Base-by-base conservation (phyloP, 371 early-diverging fungal species). In the Synchytrium microbalum region DNA sequence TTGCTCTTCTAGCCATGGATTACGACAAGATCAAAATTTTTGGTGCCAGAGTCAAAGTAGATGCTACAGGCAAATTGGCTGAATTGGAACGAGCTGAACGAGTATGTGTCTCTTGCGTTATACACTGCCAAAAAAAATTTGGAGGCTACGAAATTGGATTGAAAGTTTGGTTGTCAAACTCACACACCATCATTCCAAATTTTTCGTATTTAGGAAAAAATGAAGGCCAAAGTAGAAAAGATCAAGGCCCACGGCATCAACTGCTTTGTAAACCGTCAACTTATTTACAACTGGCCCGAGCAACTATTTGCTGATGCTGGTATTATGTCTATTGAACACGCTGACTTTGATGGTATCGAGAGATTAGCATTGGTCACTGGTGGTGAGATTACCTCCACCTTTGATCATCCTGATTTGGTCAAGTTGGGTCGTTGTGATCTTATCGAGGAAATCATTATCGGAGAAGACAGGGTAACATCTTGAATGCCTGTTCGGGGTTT, bases 271-370 rank as follows among this genome's bases (percentile, higher is more conserved):
- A 99, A 99, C 86, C 92, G 99, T 70, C 99, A 99, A 82, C 84
- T 99, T 38, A 99, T 99, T 68, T 99, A 99, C 84, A 99, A 99
- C 88, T 99, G 93, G 92, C 99, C 99, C 59, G 96, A 96, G 78
- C 97, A 98, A 78, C 84, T 99, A 62, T 91, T 99, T 75, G 96
- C 93, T 27, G 96, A 95, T 69, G 81, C 95, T 58, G 96, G 96
- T 29, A 88, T 99, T 73, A 87, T 91, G 76, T 88, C 94, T 52
- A 99, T 99, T 69, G 99, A 99, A 77, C 97, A 99, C 72, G 99
- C 99, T 52, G 99, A 99, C 72, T 99, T 99, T 73, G 98, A 97
- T 71, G 99, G 99, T 69, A 90, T 99, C 38, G 99, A 99, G 79
- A 86, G 99, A 58, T 81, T 99, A 64, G 92, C 97, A 54, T 81